These are phyloP conservation scores for Boletus pseudo-olivaceus DNA, from an alignment of 768 basidiomycete species.

Conservation along the genomic window DNA sequence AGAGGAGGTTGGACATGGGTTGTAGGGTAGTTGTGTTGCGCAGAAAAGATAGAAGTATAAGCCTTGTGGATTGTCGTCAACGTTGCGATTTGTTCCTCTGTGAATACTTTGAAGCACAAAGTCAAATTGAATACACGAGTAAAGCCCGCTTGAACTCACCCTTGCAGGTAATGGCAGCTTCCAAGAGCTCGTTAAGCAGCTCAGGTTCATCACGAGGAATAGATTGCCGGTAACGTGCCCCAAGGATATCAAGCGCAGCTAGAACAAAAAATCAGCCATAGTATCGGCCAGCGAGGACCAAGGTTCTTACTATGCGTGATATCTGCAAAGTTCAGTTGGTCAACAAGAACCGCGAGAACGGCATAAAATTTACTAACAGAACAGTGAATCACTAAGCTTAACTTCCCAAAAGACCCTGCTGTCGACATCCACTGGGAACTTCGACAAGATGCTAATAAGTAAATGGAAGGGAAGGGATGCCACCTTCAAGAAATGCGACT, in stretches of 20 bases:
- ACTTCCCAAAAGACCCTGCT: conserved; percentile 74
- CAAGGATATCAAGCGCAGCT: conserved; percentile 58
- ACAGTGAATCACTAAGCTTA: conserved; percentile 59
- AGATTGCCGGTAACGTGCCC: conserved; percentile 42
- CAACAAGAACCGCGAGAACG: neutral
- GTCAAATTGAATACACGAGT: neutral
- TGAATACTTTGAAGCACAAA: conserved; percentile 47
- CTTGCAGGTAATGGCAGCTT: conserved; percentile 52
- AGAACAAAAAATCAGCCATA: conserved; percentile 22
- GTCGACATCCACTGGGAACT: conserved; percentile 75
- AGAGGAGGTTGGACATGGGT: conserved; percentile 9
- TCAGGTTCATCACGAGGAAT: conserved; percentile 33
- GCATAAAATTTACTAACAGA: conserved; percentile 45
- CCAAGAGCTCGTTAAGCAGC: conserved; percentile 45
- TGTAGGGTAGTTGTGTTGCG: conserved; percentile 3
- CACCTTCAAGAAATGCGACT: conserved; percentile 88
- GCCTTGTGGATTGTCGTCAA: conserved; percentile 43
- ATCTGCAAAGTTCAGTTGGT: conserved; percentile 22
- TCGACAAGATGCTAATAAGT: conserved; percentile 69
- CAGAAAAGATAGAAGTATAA: conserved; percentile 20
- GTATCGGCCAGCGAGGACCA: neutral
- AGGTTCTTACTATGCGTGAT: conserved; percentile 33
- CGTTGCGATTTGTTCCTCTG: conserved; percentile 52
- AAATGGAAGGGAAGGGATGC: conserved; percentile 78
- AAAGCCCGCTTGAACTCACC: conserved; percentile 46